Conservation (phyloP, 2,329 filamentous ascomycete genomes). For the Alternaria sp. region DNA sequence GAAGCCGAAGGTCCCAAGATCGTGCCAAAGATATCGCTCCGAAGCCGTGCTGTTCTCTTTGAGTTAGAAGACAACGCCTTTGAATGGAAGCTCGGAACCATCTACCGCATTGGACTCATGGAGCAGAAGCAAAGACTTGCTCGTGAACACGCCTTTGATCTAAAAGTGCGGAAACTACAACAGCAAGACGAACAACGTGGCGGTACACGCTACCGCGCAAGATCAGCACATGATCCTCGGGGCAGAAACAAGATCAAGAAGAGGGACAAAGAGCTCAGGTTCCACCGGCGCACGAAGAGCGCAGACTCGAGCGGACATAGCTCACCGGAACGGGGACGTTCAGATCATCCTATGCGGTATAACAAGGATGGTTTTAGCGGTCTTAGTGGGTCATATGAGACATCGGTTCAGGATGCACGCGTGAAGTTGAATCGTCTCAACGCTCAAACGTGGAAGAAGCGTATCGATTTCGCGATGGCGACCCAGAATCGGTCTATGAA, state of each 20-base stretch:
- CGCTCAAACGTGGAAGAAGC: slow-evolving; percentile 87
- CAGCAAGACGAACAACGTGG: slow-evolving; percentile 61
- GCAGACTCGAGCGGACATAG: slow-evolving; percentile 32
- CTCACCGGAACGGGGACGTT: slow-evolving; percentile 34
- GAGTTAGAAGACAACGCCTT: slow-evolving; percentile 96
- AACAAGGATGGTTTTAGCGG: slow-evolving; percentile 78
- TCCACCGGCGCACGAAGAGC: slow-evolving; percentile 51
- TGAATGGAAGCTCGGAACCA: slow-evolving; percentile 95
- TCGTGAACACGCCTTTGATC: slow-evolving; percentile 84
- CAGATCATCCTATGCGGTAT: slow-evolving; percentile 66
- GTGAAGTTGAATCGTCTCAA: slow-evolving; percentile 79
- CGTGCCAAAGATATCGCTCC: slow-evolving; percentile 83
- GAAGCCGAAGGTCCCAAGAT: slow-evolving; percentile 83
- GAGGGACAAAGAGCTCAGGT: slow-evolving; percentile 37
- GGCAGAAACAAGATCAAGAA: slow-evolving; percentile 49
- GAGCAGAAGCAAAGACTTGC: slow-evolving; percentile 91
- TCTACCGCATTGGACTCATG: slow-evolving; percentile 85
- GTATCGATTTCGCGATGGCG: slow-evolving; percentile 78
- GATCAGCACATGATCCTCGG: slow-evolving; percentile 55
- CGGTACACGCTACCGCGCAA: slow-evolving; percentile 59
- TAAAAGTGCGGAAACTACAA: slow-evolving; percentile 87
- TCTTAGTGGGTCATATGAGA: slow-evolving; percentile 73
- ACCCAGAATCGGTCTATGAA: slow-evolving; percentile 76
- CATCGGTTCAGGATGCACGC: slow-evolving; percentile 78
- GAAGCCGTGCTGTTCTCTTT: slow-evolving; percentile 82